A percentile compares a stretch with the other conserved stretches of the same genome.
Conservation (phyloP, 768 basidiomycete genomes). For the Xerocomellus chrysenteron region DNA sequence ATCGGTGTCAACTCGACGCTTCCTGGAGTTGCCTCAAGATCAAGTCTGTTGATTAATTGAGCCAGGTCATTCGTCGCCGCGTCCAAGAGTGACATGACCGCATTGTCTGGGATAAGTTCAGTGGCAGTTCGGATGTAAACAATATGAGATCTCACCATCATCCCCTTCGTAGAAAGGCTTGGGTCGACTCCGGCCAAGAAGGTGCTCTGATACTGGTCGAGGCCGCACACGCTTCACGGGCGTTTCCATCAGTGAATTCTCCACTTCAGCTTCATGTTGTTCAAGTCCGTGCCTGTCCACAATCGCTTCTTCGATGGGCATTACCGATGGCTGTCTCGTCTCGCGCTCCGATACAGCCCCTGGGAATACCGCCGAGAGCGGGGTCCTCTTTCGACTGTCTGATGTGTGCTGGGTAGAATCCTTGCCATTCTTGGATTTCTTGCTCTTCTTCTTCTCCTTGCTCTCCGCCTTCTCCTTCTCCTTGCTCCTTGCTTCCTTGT, state of each 20-base stretch:
- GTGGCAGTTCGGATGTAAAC: neutral
- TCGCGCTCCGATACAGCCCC: constrained; percentile 29
- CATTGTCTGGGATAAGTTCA: constrained; percentile 34
- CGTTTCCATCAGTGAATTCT: constrained; percentile 23
- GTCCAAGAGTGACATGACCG: constrained; percentile 66
- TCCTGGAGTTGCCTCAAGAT: constrained; percentile 74
- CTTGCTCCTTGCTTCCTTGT: constrained; percentile 37
- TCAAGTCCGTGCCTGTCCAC: constrained; percentile 44
- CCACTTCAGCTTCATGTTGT: neutral
- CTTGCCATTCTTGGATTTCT: constrained; percentile 28
- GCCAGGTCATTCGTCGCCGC: constrained; percentile 81
- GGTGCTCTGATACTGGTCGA: constrained; percentile 66
- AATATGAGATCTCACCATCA: constrained; percentile 33
- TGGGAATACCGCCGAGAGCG: constrained; percentile 62
- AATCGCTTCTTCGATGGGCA: constrained; percentile 49
- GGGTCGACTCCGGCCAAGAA: constrained; percentile 49
- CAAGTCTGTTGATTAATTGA: constrained; percentile 74
- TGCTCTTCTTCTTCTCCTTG: constrained; percentile 32
- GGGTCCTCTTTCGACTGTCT: constrained; percentile 54
- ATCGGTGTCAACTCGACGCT: constrained; percentile 50
- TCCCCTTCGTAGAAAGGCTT: constrained; percentile 49
- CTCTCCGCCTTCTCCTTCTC: constrained; percentile 35
- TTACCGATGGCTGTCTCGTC: constrained; percentile 1
- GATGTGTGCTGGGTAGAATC: constrained; percentile 42
- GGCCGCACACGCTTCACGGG: constrained; percentile 44